phyloP scores from a whole-genome alignment of 345 rosid genomes.

The Eucalyptus erythrocorys region DNA sequence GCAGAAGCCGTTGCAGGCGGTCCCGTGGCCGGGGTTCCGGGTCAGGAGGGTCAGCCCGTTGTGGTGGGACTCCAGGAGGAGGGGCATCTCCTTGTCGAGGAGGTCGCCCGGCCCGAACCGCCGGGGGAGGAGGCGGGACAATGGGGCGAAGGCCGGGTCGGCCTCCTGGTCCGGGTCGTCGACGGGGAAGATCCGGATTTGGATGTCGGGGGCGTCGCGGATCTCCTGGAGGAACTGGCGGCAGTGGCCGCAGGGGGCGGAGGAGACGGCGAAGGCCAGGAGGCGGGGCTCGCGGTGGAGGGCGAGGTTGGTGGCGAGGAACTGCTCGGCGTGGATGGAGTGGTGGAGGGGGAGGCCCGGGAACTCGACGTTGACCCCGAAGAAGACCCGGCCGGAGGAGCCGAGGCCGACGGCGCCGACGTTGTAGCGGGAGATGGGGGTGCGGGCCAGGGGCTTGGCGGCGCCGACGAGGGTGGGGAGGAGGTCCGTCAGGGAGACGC shows the following conservation, averaged over 20 bases:
- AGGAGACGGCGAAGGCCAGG: conserved; percentile 61
- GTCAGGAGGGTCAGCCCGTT: conserved; percentile 21
- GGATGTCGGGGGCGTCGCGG: conserved; percentile 51
- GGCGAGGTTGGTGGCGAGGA: conserved; percentile 75
- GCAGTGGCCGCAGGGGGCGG: conserved; percentile 99
- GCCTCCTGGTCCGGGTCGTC: background rate
- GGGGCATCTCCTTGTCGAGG: conserved; percentile 44
- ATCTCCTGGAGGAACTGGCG: conserved; percentile 92
- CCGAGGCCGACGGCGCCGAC: conserved; percentile 88
- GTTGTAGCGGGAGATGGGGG: conserved; percentile 72
- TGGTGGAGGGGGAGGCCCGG: conserved; percentile 90
- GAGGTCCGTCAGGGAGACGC: conserved; percentile 37
- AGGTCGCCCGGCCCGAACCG: conserved; percentile 85
- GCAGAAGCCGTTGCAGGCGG: background rate
- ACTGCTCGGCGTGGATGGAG: conserved; percentile 94
- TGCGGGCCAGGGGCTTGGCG: conserved; percentile 58
- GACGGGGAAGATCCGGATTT: conserved; percentile 30
- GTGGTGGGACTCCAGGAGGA: conserved; percentile 52
- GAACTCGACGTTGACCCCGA: conserved; percentile 84
- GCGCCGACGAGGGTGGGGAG: conserved; percentile 59
- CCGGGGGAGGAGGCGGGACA: conserved; percentile 50
- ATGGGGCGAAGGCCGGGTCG: conserved; percentile 12
- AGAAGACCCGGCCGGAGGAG: conserved; percentile 76
- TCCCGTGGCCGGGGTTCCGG: background rate
- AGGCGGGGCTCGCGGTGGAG: conserved; percentile 53